A percentile compares a stretch with the other conserved stretches of the same genome.
Evolutionary conservation across 2,329 filamentous ascomycete species (phyloP).

Genomic region (Penicillium corylophilum): DNA sequence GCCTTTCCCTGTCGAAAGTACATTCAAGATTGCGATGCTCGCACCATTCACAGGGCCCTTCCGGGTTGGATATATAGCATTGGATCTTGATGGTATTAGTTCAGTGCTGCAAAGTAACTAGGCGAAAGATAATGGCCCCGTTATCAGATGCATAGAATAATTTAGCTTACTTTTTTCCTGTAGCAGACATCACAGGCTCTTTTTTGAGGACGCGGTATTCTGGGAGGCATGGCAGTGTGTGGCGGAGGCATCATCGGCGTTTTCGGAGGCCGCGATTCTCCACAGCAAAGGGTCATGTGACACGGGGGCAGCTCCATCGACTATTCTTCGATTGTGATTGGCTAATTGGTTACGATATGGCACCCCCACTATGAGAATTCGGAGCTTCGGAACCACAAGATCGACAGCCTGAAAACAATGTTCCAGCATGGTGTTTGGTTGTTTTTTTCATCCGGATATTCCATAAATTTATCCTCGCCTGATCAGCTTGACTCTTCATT

Average conservation of each 20-base stretch:
- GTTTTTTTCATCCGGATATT: no score
- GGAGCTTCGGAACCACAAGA: no score
- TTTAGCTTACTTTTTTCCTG: constrained; percentile 11
- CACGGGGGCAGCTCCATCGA: neutral
- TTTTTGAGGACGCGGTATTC: constrained; percentile 10
- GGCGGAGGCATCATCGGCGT: neutral
- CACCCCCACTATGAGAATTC: no score
- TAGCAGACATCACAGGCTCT: constrained; percentile 19
- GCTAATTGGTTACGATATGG: neutral
- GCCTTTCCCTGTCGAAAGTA: constrained; percentile 15
- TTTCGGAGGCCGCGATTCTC: constrained; percentile 12
- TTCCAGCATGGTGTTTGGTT: no score
- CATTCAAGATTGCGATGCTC: constrained; percentile 13
- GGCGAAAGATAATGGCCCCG: no score
- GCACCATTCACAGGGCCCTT: constrained; percentile 19
- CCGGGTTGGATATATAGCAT: constrained; percentile 8
- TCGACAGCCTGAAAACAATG: no score
- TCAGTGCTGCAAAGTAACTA: no score
- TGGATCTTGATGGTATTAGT: constrained; percentile 10
- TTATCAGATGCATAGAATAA: no score
- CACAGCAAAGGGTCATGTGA: neutral
- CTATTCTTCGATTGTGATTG: no score
- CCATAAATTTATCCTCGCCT: no score
- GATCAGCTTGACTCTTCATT: no score
- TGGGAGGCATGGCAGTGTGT: constrained; percentile 10